Conservation (phyloP, 805 yeast genomes). For the Blastobotrys parvus region DNA sequence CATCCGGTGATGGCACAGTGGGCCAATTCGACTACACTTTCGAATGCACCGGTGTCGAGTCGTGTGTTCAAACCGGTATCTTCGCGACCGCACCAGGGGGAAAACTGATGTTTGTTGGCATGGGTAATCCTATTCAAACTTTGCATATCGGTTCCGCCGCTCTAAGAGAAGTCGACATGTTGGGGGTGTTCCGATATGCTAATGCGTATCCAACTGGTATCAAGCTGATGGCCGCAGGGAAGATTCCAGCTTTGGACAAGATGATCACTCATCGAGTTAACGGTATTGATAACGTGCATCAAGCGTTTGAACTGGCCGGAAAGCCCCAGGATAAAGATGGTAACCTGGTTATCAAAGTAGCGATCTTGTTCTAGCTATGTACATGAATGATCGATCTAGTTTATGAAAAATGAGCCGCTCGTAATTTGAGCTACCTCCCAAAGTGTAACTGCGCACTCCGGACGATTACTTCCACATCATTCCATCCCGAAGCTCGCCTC, state of each 20-base stretch:
- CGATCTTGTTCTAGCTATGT: slow-evolving; percentile 1
- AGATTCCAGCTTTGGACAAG: slow-evolving; percentile 50
- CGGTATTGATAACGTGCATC: slow-evolving; percentile 22
- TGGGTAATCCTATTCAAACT: slow-evolving; percentile 51
- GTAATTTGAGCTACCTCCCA: background rate
- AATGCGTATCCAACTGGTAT: slow-evolving; percentile 74
- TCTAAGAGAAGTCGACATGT: slow-evolving; percentile 59
- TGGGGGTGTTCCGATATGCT: slow-evolving; percentile 56
- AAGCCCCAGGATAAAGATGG: slow-evolving; percentile 24
- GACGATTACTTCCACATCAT: background rate
- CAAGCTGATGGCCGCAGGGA: slow-evolving; percentile 52
- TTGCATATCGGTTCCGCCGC: slow-evolving; percentile 40
- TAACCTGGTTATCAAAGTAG: slow-evolving; percentile 25
- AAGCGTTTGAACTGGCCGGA: slow-evolving; percentile 27
- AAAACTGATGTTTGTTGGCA: slow-evolving; percentile 74
- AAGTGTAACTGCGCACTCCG: background rate
- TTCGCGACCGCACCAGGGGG: slow-evolving; percentile 59
- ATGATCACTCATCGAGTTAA: slow-evolving; percentile 67
- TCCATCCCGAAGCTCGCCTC: background rate
- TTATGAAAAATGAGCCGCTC: too few relatives aligned
- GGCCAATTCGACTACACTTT: slow-evolving; percentile 48
- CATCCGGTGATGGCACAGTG: slow-evolving; percentile 41
- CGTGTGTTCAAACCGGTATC: slow-evolving; percentile 65
- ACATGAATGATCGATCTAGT: background rate
- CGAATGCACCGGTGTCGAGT: slow-evolving; percentile 80